Evolutionary conservation across 2,329 filamentous ascomycete genomes (phyloP).

Genomic region (Fusarium nematophilum): DNA sequence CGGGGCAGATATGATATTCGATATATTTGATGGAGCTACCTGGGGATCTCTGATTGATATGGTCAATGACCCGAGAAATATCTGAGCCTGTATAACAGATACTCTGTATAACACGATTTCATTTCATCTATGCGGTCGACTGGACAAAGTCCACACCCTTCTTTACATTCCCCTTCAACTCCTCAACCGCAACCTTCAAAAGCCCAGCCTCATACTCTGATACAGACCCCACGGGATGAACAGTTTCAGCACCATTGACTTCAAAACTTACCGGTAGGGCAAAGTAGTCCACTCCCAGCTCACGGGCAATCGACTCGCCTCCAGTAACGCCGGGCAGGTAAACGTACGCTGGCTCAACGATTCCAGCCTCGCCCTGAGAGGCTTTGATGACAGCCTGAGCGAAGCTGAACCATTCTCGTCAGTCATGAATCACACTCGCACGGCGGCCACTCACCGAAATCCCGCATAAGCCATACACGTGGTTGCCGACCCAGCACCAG

Average conservation of each 20-base stretch:
- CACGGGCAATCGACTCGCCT: conserved; percentile 68
- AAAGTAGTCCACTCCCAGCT: conserved; percentile 73
- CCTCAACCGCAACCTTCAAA: background rate
- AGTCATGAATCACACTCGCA: too few relatives aligned
- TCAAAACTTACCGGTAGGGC: conserved; percentile 7
- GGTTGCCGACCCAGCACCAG: conserved; percentile 83
- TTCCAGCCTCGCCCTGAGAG: conserved; percentile 76
- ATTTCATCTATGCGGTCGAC: too few relatives aligned
- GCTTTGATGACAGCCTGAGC: conserved; percentile 80
- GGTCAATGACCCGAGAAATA: background rate
- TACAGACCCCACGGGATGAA: background rate
- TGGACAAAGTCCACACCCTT: background rate
- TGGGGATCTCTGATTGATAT: background rate
- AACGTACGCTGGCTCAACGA: conserved; percentile 69
- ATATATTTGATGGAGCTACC: conserved; percentile 2
- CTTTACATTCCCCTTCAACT: background rate
- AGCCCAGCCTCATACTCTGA: background rate
- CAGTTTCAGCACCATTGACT: background rate
- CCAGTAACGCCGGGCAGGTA: conserved; percentile 77
- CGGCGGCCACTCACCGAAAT: too few relatives aligned
- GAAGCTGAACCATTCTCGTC: too few relatives aligned
- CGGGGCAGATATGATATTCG: background rate
- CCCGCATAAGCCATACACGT: conserved; percentile 83
- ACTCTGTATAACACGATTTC: too few relatives aligned
- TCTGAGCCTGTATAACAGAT: too few relatives aligned